Conservation (phyloP, 1,284 basidiomycete species). For the Porodaedalea pini region DNA sequence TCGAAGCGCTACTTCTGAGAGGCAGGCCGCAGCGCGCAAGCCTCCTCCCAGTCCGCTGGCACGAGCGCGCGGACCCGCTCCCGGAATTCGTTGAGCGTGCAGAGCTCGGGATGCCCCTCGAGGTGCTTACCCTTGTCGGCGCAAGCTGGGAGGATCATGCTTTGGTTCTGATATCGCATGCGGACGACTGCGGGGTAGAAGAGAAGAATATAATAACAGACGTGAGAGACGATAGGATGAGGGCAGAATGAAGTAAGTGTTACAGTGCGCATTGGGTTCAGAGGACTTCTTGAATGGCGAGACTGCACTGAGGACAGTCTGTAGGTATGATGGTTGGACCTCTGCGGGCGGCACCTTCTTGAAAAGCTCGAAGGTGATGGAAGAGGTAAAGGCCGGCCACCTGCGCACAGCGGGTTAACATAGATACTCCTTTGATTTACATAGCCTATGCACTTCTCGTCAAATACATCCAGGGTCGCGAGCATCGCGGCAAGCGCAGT, state of each 20-base stretch:
- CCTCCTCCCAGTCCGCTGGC: constrained; percentile 59
- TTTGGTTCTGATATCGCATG: constrained; percentile 73
- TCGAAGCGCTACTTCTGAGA: background rate
- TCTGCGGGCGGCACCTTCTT: constrained; percentile 31
- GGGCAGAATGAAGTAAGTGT: constrained; percentile 13
- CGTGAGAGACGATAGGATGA: background rate
- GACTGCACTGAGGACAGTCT: constrained; percentile 35
- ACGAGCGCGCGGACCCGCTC: constrained; percentile 60
- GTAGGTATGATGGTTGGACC: constrained; percentile 29
- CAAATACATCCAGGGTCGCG: constrained; percentile 71
- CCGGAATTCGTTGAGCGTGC: constrained; percentile 66
- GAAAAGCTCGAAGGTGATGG: constrained; percentile 73
- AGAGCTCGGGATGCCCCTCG: constrained; percentile 71
- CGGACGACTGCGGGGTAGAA: constrained; percentile 52
- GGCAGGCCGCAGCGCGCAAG: constrained; percentile 38
- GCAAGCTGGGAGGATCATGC: constrained; percentile 64
- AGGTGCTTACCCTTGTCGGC: constrained; percentile 66
- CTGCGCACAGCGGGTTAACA: constrained; percentile 32
- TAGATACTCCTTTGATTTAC: background rate
- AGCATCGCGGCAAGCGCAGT: constrained; percentile 69
- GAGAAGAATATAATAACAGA: background rate
- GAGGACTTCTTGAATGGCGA: constrained; percentile 26
- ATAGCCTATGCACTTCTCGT: constrained; percentile 51
- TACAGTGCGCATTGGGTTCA: constrained; percentile 43
- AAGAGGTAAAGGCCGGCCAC: constrained; percentile 73